Base-by-base conservation (phyloP, 345 rosid genomes). In the Iberis pinnata region DNA sequence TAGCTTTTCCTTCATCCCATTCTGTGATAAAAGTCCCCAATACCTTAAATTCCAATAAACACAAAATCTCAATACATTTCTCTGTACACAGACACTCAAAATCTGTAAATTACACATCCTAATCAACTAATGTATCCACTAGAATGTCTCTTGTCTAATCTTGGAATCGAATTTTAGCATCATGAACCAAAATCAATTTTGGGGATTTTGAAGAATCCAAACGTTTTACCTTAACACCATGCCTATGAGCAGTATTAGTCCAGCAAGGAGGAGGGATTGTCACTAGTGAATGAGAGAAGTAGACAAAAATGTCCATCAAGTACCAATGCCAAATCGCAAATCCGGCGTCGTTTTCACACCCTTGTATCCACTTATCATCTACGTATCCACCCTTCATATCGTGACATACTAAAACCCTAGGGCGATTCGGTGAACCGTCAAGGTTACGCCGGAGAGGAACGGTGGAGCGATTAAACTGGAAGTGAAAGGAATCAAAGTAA, bases 231-330 rank as follows among this genome's bases (percentile, higher is more conserved):
- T 79, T 80, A 56, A 86, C 90, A 2, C 97, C 97, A 65, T 86
- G 95, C 36, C 71, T 78, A 36, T 86, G 95, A 71, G 94, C 97
- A 54, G 94, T 70, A 50, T 86, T 89, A 13, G 78, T 82, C 97
- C 95, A 89, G 38, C 90, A 77, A 49, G 97, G 95, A 49, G 97
- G 95, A 8, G 95, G 95, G 73, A 89, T 47, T 13, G 95, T 80
- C n/a, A 84, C 85, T 53, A 89, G 58, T 46, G 56, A 40, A 61
- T 89, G 95, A 2, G 97, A 77, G 49, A 89, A 89, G 51, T 86
- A 84, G 31, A 89, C 90, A 43, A 84, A 89, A 35, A 89, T 48
- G 47, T 89, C 95, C 70, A 89, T 80, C 81, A 86, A 76, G 55
- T 86, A 69, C 97, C 97, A 86, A 72, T 89, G 95, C 94, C 95